Conservation (phyloP, 495 filamentous ascomycete genomes). For the Penicillium cosmopolitanum region DNA sequence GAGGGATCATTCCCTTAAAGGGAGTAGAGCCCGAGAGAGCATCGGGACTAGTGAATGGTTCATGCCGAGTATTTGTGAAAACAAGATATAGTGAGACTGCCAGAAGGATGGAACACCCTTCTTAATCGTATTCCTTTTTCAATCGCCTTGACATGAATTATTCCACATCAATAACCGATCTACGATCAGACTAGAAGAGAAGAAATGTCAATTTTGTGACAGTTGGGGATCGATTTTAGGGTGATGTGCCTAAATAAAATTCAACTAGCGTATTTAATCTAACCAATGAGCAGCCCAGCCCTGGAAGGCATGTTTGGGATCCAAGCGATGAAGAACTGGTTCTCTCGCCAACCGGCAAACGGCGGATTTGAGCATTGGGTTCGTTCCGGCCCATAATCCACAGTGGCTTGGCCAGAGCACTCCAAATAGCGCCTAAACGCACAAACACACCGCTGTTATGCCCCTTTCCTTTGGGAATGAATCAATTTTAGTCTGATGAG, state of each 20-base stretch:
- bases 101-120: too few relatives aligned
- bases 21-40: too few relatives aligned
- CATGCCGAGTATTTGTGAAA: too few relatives aligned
- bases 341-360: slow-evolving; percentile 1
- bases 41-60: too few relatives aligned
- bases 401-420: slow-evolving; percentile 17
- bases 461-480: slow-evolving; percentile 13
- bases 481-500: not conserved
- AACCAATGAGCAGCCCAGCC: not conserved
- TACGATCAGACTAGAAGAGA: too few relatives aligned
- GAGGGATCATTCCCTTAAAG: too few relatives aligned
- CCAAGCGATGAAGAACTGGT: not conserved
- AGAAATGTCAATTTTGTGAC: too few relatives aligned
- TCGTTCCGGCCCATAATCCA: slow-evolving; percentile 21
- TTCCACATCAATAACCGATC: too few relatives aligned
- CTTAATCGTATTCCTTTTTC: too few relatives aligned
- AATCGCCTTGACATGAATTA: too few relatives aligned
- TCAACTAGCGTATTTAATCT: not conserved
- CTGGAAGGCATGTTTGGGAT: not conserved
- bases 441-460: slow-evolving; percentile 13
- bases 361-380: slow-evolving; percentile 8
- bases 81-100: too few relatives aligned
- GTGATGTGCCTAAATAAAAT: not conserved
- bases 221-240: not conserved
- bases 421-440: slow-evolving; percentile 15